Percentiles rank a stretch among this genome's conserved stretches.
Evolutionary conservation across 116 monocot genomes (phyloP).

Genomic region (Phalaenopsis hybrid): DNA sequence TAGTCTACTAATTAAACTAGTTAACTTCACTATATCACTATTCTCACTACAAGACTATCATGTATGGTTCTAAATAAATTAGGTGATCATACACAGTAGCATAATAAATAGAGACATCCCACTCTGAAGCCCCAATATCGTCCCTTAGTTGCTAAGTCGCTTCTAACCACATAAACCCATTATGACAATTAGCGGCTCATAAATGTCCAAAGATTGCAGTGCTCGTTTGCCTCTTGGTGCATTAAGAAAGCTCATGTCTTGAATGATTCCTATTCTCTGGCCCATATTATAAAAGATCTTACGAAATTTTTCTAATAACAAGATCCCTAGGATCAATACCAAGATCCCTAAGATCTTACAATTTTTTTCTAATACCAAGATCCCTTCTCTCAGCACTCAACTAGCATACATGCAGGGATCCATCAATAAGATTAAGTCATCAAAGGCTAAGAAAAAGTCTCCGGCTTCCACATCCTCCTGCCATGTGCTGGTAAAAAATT

Average conservation of each 20-base stretch:
- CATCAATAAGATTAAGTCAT: background rate
- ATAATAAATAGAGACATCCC: background rate
- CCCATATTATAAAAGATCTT: no score
- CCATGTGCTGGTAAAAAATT: background rate
- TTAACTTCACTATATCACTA: no score
- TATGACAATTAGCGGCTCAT: background rate
- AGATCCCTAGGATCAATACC: no score
- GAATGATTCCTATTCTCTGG: background rate
- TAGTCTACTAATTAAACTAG: no score
- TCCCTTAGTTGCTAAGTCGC: background rate
- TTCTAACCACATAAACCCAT: background rate
- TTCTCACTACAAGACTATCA: no score
- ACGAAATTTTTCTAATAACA: no score
- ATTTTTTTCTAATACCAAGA: no score
- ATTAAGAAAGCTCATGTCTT: background rate
- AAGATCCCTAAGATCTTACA: no score
- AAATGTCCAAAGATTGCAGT: background rate
- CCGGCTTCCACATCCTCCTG: background rate
- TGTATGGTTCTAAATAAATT: no score
- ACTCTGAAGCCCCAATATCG: background rate
- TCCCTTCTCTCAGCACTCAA: no score
- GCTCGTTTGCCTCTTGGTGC: background rate
- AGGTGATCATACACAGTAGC: background rate
- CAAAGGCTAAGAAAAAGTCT: background rate
- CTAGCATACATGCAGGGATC: background rate